Conservation (phyloP, 352 stramenopile species). For the Pythium aristosporum region DNA sequence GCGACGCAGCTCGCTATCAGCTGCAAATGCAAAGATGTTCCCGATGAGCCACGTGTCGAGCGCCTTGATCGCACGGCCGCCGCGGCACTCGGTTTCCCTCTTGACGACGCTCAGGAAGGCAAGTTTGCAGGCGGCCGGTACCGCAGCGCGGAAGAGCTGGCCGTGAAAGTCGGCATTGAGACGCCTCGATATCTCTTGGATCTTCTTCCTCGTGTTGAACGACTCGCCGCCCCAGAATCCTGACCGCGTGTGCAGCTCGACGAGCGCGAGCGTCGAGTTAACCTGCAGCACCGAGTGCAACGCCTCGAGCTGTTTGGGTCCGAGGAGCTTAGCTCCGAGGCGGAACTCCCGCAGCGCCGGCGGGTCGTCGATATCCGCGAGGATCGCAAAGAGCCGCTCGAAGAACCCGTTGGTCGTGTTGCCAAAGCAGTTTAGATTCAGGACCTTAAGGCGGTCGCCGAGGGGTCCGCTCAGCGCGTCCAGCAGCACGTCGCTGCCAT, state of each 20-base stretch:
- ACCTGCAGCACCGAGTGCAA: not conserved
- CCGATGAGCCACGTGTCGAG: slow-evolving; percentile 2
- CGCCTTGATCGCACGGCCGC: not conserved
- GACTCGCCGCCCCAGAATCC: no score
- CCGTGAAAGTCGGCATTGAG: slow-evolving; percentile 2
- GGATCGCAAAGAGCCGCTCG: slow-evolving; percentile 3
- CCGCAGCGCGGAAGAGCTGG: not conserved
- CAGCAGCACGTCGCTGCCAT: not conserved
- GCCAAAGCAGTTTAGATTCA: slow-evolving; percentile 1
- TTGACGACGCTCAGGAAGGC: slow-evolving; percentile 10
- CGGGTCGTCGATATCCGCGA: not conserved
- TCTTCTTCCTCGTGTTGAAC: no score
- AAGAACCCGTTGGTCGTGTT: not conserved
- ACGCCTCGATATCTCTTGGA: not conserved
- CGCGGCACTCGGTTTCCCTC: no score
- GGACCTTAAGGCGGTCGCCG: not conserved
- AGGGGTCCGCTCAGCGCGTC: not conserved
- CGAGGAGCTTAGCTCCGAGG: not conserved
- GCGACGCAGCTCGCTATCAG: not conserved
- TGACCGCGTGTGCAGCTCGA: not conserved
- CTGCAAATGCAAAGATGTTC: slow-evolving; percentile 8
- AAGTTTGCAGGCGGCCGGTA: not conserved
- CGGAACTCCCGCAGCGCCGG: not conserved
- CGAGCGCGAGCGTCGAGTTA: not conserved
- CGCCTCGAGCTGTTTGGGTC: not conserved